Conservation (phyloP, 1,139 yeast species). For the Suhomyces taliae region DNA sequence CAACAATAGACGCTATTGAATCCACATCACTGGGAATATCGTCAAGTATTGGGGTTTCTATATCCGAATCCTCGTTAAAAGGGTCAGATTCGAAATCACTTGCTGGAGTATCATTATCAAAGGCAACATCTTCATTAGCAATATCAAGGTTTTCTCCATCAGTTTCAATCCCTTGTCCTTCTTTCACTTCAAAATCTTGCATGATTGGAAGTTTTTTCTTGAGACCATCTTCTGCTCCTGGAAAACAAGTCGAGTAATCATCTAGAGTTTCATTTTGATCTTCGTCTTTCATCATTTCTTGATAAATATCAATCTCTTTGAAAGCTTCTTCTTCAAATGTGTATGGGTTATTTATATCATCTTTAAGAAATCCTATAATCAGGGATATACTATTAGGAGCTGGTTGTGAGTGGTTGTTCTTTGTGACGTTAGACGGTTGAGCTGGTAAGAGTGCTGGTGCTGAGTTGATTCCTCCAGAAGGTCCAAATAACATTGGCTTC, state of each 20-base stretch:
- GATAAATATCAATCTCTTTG: constrained; percentile 38
- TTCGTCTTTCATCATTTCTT: constrained; percentile 21
- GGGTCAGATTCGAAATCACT: constrained; percentile 7
- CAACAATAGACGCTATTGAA: background rate
- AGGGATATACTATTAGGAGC: constrained; percentile 50
- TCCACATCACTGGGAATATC: background rate
- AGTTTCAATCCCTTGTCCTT: constrained; percentile 3
- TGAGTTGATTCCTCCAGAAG: constrained; percentile 75
- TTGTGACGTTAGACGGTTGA: constrained; percentile 6
- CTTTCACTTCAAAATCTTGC: constrained; percentile 15
- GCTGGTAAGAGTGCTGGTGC: constrained; percentile 44
- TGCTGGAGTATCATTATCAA: constrained; percentile 14
- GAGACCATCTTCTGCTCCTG: constrained; percentile 22
- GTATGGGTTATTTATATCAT: constrained; percentile 63
- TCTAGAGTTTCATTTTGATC: constrained; percentile 15
- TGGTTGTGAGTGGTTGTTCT: background rate
- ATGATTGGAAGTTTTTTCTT: constrained; percentile 15
- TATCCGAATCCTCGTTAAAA: constrained; percentile 5
- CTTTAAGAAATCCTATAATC: constrained; percentile 57
- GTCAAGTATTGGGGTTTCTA: background rate
- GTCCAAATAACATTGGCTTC: constrained; percentile 83
- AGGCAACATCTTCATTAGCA: constrained; percentile 5
- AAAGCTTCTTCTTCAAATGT: constrained; percentile 54
- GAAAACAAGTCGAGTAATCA: constrained; percentile 31
- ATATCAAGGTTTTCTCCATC: constrained; percentile 9